Base-by-base conservation (phyloP, 2,329 filamentous ascomycete species). In the Helicocarpus griseus region DNA sequence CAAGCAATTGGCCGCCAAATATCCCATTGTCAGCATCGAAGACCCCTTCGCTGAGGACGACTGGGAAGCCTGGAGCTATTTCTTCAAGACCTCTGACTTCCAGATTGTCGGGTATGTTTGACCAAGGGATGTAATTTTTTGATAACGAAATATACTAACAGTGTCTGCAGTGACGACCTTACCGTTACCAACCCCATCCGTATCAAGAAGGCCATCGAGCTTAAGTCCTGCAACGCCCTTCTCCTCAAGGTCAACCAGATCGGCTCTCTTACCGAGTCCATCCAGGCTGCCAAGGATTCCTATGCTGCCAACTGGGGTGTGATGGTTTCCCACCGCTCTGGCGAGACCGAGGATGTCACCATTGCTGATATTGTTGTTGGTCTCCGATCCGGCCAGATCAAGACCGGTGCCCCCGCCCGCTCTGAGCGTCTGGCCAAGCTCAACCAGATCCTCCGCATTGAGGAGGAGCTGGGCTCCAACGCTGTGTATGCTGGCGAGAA, bases 231-330 rank as follows among this genome's bases (percentile, higher is more conserved):
- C 84, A 97, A 98, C 71, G 87, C 90, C 60, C 86, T 98, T 55
- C 83, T 98, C 58, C 88, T 98, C 71, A 98, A 98, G 86, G 90
- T 98, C 75, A 98, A 98, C 87, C 93, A 98, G 82, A 98, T 98
- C 66, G 93, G 93, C 77, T 96, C 93, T 63, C 84, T 98, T 67
- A 94, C 89, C 64, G 93, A 98, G 81, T 95, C 93, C 55, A 96
- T 97, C 77, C 90, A 97, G 80, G 93, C 93, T 52, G 91, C 93
- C 73, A 96, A 97, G 83, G 93, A 97, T 77, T 94, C 91, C 48
- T 97, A 93, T 72, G 87, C 86, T 62, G 91, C 88, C 64, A 84
- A 82, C 72, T 98, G 93, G 93, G 91, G 91, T 72, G 90, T 98
- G 78, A 97, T 98, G 93, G 93, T 98, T 60, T 97, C 93, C 61